These are phyloP conservation scores for Leucocoprinus leucothites DNA, from an alignment of 768 basidiomycete species.

Conservation along the genomic window DNA sequence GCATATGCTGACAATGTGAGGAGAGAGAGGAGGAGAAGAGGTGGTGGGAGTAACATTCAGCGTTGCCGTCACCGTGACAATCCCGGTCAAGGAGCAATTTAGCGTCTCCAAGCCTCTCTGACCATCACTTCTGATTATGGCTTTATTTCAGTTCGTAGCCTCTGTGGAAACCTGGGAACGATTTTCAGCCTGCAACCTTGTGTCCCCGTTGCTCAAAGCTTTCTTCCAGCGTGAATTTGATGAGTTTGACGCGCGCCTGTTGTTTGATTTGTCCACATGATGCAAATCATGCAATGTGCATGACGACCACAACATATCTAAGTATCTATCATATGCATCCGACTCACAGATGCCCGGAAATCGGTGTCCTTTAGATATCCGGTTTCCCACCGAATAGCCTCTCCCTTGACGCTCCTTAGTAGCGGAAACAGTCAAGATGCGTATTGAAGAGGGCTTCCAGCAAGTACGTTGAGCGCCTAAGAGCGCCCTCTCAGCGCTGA, in stretches of 20 bases:
- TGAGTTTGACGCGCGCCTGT: too few relatives aligned
- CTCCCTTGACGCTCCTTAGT: too few relatives aligned
- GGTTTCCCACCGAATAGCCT: too few relatives aligned
- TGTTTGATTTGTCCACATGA: too few relatives aligned
- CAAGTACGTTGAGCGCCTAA: conserved; percentile 30
- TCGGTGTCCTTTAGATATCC: too few relatives aligned
- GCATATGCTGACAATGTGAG: conserved; percentile 25
- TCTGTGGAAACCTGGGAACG: not conserved
- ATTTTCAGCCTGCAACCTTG: too few relatives aligned
- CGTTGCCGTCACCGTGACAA: not conserved
- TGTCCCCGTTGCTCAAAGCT: not conserved
- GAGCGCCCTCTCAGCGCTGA: not conserved
- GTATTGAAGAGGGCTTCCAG: conserved; percentile 66
- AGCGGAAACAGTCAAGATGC: conserved; percentile 38
- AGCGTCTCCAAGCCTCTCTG: too few relatives aligned
- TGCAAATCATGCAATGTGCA: too few relatives aligned
- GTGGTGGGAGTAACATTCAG: conserved; percentile 30
- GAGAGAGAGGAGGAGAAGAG: conserved; percentile 32
- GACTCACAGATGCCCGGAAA: too few relatives aligned
- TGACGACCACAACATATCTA: too few relatives aligned
- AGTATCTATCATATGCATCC: too few relatives aligned
- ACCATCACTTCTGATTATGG: too few relatives aligned
- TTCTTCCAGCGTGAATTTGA: not conserved
- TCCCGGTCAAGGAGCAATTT: not conserved
- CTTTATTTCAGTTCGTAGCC: not conserved